phyloP scores from a whole-genome alignment of 345 rosid species.

The Nephelium lappaceum region DNA sequence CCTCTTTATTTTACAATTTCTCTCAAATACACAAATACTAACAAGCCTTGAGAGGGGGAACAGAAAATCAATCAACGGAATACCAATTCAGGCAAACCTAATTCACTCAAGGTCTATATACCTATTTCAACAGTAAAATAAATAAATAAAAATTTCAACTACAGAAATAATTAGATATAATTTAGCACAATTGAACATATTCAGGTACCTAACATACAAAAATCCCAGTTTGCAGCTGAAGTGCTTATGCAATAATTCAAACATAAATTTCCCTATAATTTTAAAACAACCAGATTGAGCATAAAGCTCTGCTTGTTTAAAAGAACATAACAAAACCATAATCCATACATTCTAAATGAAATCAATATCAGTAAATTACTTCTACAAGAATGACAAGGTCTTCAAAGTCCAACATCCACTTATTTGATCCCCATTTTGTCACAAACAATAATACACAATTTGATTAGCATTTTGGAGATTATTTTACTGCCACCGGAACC shows the following conservation, averaged over 20 bases:
- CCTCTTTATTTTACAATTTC: neutral
- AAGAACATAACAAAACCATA: neutral
- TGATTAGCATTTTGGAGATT: neutral
- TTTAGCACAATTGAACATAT: neutral
- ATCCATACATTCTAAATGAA: neutral
- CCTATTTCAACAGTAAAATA: neutral
- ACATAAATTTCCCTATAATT: neutral
- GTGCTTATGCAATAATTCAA: neutral
- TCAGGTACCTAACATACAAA: neutral
- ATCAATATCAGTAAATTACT: neutral
- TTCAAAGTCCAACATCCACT: neutral
- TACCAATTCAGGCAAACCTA: neutral
- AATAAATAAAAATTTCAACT: neutral
- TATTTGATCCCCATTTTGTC: neutral
- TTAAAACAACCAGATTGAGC: neutral
- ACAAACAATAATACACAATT: neutral
- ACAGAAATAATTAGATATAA: neutral
- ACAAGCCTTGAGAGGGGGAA: neutral
- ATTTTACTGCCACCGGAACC: neutral
- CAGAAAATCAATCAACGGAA: neutral
- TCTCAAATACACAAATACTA: neutral
- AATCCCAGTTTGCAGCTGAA: neutral
- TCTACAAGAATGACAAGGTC: neutral
- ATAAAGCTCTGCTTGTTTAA: neutral
- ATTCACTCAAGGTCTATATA: neutral